Percentiles rank a stretch among this genome's conserved stretches.
These are phyloP conservation scores for Kregervanrija pseudodelftensis DNA, from an alignment of 805 yeast species.

Conservation along the genomic window DNA sequence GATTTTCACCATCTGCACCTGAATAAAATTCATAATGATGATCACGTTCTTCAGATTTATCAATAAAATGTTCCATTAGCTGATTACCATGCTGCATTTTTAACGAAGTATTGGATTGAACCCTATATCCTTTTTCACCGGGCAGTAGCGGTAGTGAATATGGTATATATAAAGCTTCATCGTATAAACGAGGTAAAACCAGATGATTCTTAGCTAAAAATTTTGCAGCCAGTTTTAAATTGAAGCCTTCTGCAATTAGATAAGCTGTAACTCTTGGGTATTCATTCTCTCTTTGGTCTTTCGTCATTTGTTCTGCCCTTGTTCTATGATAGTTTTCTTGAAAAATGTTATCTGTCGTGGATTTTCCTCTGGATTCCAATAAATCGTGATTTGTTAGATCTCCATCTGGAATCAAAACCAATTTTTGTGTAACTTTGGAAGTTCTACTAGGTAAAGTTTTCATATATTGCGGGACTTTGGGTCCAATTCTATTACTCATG, in stretches of 20 bases:
- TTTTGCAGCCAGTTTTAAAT: conserved; percentile 52
- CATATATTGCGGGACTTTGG: conserved; percentile 39
- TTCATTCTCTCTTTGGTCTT: conserved; percentile 52
- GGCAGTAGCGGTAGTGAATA: conserved; percentile 82
- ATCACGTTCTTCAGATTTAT: conserved; percentile 77
- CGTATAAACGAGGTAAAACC: conserved; percentile 81
- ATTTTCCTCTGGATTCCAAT: conserved; percentile 13
- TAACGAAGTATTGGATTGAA: conserved; percentile 56
- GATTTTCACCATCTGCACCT: conserved; percentile 49
- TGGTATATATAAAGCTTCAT: conserved; percentile 89
- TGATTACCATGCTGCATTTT: conserved; percentile 32
- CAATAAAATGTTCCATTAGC: conserved; percentile 70
- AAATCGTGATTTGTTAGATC: conserved; percentile 14
- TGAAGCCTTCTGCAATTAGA: conserved; percentile 76
- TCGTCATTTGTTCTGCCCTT: conserved; percentile 50
- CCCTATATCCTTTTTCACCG: conserved; percentile 71
- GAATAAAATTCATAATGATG: conserved; percentile 89
- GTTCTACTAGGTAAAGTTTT: conserved; percentile 65
- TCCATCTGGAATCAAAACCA: conserved; percentile 77
- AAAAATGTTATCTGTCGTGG: conserved; percentile 30
- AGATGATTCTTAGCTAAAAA: conserved; percentile 68
- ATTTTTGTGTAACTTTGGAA: conserved; percentile 76
- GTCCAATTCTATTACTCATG: conserved; percentile 11
- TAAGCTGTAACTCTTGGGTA: conserved; percentile 88
- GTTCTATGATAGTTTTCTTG: conserved; percentile 25